Base-by-base conservation (phyloP, 441 rosid species). In the Populus tomentosa region DNA sequence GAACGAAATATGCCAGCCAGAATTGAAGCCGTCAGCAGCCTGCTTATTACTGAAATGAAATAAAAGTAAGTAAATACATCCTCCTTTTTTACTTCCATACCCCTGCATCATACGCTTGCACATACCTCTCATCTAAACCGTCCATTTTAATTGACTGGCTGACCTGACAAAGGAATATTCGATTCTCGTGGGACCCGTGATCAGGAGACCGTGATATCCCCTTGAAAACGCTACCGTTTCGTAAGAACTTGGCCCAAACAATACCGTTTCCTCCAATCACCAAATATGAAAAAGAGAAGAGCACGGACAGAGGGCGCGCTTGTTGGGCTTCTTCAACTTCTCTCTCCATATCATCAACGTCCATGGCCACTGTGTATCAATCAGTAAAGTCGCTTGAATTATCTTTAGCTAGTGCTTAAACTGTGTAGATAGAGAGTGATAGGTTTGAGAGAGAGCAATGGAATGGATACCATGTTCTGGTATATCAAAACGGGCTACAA, bases 381-480 rank as follows among this genome's bases (percentile, higher is more conserved):
- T 10, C 10, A 63, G 30, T 10, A 23, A 23, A 63, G 30, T 7
- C 28, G 14, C 14, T 63, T 63, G 24, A 63, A 13, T 50, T 50
- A 16, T 50, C 20, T 16, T 42, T 50, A 50, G 6, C 20, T 50
- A 50, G 20, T 50, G 56, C 1, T 63, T 10, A 7, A 62, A 24
- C 67, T 63, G 6, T 63, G 13, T 63, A 62, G 20, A 73, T 14
- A 63, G 4, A 59, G 36, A 53, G 36, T 23, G 50, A 23, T 14
- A 5, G 14, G 7, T 2, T 18, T 16, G 28, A 30, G 18, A 11
- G 7, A 26, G 16, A 63, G 74, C 9, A 18, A 91, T 92, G 98
- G 86, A 91, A 66, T 91, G 97, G 98, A 84, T 92, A 75, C 94
- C 96, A 13, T 94, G 97, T 79, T 92, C 92, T 71, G 93, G 96